These are phyloP conservation scores for Pontederia paniculata DNA, from an alignment of 176 grass and related monocot species.

Conservation along the genomic window DNA sequence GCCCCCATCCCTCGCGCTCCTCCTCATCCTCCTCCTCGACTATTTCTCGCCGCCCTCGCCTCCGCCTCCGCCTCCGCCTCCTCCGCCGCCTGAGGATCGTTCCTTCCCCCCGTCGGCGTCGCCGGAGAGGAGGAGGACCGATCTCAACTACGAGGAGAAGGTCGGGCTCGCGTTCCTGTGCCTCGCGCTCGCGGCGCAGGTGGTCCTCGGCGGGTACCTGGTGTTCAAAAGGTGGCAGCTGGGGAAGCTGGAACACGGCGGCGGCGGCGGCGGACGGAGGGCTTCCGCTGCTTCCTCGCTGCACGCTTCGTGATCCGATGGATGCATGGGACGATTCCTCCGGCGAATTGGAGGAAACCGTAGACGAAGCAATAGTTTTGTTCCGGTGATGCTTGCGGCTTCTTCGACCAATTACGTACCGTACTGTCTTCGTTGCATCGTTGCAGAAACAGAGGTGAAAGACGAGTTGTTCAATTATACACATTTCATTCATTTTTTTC, in stretches of 20 bases:
- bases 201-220: conserved; percentile 1
- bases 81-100: neutral
- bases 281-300: neutral
- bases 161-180: neutral
- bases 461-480: too few species aligned
- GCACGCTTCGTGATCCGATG: too few species aligned
- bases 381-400: too few species aligned
- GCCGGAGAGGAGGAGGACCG: too few species aligned
- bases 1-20: neutral
- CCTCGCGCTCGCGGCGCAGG: neutral
- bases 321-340: too few species aligned
- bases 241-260: neutral
- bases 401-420: too few species aligned
- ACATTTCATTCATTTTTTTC: too few species aligned
- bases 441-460: too few species aligned
- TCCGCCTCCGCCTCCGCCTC: neutral
- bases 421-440: too few species aligned
- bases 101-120: too few species aligned
- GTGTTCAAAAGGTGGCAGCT: neutral
- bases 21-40: neutral
- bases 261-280: neutral
- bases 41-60: neutral
- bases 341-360: too few species aligned
- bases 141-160: conserved; percentile 3
- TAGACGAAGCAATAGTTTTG: too few species aligned